A percentile compares a stretch with the other conserved stretches of the same genome.
Evolutionary conservation across 202 grass and related monocot species (phyloP).

Genomic region (Zoysia matrella): DNA sequence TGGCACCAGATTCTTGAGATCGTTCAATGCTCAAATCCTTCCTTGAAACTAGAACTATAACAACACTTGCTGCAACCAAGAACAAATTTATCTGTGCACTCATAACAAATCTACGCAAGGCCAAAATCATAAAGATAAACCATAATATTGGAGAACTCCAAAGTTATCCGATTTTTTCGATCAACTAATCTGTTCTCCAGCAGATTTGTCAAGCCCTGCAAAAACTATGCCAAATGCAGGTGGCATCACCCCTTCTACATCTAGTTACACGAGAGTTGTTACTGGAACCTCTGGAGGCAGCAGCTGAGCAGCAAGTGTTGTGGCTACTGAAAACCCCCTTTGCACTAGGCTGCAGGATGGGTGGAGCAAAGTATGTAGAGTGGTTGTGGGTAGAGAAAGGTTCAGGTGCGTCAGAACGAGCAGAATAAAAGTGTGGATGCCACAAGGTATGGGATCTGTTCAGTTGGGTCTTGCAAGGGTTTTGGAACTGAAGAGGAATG

Average conservation of each 20-base stretch:
- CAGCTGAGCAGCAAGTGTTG: not conserved
- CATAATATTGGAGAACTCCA: not conserved
- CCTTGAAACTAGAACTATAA: slow-evolving; percentile 6
- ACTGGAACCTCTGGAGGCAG: not conserved
- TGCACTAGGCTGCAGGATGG: not conserved
- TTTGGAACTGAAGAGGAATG: too few species aligned
- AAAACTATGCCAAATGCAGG: not conserved
- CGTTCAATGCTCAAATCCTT: not conserved
- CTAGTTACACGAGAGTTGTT: not conserved
- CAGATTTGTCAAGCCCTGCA: not conserved
- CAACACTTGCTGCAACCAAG: not conserved
- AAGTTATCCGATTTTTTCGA: not conserved
- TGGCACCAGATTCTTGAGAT: not conserved
- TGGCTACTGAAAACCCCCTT: not conserved
- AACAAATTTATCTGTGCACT: not conserved
- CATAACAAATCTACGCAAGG: not conserved
- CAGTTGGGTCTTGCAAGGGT: too few species aligned
- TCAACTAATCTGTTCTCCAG: not conserved
- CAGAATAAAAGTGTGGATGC: not conserved
- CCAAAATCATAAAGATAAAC: not conserved
- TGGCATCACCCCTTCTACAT: not conserved
- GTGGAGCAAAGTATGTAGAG: not conserved
- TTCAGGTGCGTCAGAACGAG: not conserved
- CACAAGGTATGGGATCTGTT: not conserved
- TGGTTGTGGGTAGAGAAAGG: not conserved